Conservation (phyloP, 441 rosid species). For the Arabidopsis lyrata region DNA sequence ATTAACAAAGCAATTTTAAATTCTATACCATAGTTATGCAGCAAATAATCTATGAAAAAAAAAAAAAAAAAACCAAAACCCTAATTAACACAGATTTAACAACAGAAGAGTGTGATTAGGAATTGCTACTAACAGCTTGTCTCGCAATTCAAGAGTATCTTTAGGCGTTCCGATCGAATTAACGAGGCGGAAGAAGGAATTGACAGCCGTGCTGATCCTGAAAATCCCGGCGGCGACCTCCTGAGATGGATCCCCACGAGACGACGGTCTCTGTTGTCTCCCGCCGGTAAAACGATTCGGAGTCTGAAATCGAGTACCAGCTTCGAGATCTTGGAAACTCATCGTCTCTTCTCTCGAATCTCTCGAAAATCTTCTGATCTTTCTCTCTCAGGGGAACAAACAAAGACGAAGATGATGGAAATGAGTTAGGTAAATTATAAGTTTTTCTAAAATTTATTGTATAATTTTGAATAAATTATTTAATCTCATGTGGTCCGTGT, state of each 20-base stretch:
- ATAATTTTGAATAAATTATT: background rate
- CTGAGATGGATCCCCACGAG: conserved; percentile 65
- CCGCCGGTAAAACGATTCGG: conserved; percentile 37
- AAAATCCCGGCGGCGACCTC: conserved; percentile 81
- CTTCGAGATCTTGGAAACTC: conserved; percentile 86
- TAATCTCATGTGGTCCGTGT: conserved; percentile 42
- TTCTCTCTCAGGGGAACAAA: conserved; percentile 7
- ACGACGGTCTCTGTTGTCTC: conserved; percentile 42
- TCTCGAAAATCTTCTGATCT: conserved; percentile 3
- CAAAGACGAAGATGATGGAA: conserved; percentile 24
- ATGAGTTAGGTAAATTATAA: conserved; percentile 33
- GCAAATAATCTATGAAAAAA: background rate
- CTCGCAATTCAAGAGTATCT: conserved; percentile 77
- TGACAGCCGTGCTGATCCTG: conserved; percentile 78
- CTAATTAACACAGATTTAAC: background rate
- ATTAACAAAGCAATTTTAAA: background rate
- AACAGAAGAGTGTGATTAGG: background rate
- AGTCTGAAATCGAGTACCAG: conserved; percentile 46
- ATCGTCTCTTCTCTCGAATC: conserved; percentile 39
- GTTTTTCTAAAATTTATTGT: conserved; percentile 25
- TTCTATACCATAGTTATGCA: conserved; percentile 8
- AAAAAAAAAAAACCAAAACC: conserved; percentile 20
- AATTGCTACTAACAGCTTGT: conserved; percentile 58
- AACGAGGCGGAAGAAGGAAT: conserved; percentile 76
- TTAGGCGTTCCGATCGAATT: conserved; percentile 80